These are phyloP conservation scores for Geranium rotundifolium DNA, from an alignment of 345 rosid species.

Conservation along the genomic window DNA sequence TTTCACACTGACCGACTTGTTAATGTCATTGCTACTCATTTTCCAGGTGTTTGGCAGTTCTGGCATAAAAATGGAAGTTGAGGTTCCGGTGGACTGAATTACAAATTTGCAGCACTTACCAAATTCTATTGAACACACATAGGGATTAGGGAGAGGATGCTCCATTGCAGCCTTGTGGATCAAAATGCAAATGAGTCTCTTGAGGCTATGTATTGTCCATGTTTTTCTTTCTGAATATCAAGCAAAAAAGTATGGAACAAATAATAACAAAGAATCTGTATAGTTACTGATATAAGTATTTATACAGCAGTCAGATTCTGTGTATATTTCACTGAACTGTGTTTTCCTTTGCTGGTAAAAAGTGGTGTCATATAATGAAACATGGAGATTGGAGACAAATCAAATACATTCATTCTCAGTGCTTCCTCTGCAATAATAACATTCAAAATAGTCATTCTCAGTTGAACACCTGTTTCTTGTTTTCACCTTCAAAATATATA, in stretches of 20 bases:
- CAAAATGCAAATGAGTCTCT: no score
- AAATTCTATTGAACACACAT: not conserved
- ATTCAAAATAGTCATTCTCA: no score
- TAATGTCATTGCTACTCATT: no score
- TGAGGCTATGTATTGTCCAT: not conserved
- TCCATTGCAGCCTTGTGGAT: not conserved
- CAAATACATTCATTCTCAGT: no score
- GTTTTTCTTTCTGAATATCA: not conserved
- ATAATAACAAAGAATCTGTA: no score
- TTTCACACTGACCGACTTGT: not conserved
- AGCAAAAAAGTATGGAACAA: not conserved
- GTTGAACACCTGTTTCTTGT: no score
- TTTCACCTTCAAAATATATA: no score
- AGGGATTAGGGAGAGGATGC: no score
- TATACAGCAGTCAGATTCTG: not conserved
- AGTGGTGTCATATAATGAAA: no score
- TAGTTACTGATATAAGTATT: not conserved
- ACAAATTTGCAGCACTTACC: not conserved
- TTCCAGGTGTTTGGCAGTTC: slow-evolving; percentile 31
- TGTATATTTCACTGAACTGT: not conserved
- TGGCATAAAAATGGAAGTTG: slow-evolving; percentile 40
- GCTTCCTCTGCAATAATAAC: no score
- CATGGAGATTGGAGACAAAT: no score
- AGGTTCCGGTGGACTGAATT: slow-evolving; percentile 38
- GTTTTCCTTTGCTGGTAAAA: no score